Evolutionary conservation across 805 yeast genomes (phyloP).

Genomic region (Ogataea sp.): DNA sequence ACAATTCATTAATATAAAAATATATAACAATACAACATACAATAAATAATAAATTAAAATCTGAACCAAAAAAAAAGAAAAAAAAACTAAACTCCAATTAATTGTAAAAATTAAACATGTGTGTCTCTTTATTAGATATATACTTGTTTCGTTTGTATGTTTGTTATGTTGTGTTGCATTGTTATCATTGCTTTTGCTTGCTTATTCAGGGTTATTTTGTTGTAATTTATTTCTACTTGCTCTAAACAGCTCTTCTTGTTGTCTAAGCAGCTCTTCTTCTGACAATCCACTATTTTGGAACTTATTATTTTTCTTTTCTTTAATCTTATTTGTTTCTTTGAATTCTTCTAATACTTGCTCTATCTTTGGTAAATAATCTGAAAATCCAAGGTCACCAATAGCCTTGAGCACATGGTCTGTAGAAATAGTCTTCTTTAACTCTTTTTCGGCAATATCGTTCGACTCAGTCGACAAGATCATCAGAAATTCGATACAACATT

Average conservation of each 20-base stretch:
- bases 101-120: too few relatives aligned
- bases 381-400: conserved; percentile 77
- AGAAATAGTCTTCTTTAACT: conserved; percentile 92
- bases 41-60: too few relatives aligned
- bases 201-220: conserved; percentile 9
- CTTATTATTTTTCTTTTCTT: conserved; percentile 87
- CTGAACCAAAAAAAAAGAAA: too few relatives aligned
- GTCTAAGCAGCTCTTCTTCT: conserved; percentile 85
- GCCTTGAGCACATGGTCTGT: conserved; percentile 94
- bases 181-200: conserved; percentile 7
- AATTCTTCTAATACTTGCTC: conserved; percentile 77
- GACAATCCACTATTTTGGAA: conserved; percentile 87
- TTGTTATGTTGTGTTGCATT: background rate
- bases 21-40: too few relatives aligned
- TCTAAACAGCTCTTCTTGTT: conserved; percentile 89
- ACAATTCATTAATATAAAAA: background rate
- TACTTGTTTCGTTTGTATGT: background rate
- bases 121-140: too few relatives aligned
- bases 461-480: conserved; percentile 92
- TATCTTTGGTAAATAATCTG: conserved; percentile 74
- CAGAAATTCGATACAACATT: conserved; percentile 91
- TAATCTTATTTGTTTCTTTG: conserved; percentile 78
- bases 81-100: too few relatives aligned
- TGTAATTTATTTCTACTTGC: conserved; percentile 28
- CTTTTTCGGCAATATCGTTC: conserved; percentile 93